These are phyloP conservation scores for Phytopythium aichiense DNA, from an alignment of 352 stramenopile genomes.

Conservation along the genomic window DNA sequence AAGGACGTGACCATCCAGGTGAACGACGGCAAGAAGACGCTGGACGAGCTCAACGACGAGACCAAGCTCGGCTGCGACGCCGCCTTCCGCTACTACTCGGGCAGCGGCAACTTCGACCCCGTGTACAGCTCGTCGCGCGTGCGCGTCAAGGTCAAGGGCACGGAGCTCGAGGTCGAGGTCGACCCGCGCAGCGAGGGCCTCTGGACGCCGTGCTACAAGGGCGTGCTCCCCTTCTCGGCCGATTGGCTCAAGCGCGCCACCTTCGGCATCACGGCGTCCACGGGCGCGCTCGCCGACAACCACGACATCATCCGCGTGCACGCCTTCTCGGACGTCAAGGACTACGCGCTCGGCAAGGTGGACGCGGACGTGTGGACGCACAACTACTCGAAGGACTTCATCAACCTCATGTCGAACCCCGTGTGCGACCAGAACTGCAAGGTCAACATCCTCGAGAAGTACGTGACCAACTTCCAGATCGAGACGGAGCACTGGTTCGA, in stretches of 20 bases:
- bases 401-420: slow-evolving; percentile 45
- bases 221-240: slow-evolving; percentile 50
- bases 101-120: slow-evolving; percentile 62
- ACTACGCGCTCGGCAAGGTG: slow-evolving; percentile 43
- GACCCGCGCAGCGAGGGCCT: slow-evolving; percentile 47
- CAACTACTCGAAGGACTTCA: slow-evolving; percentile 85
- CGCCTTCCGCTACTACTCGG: slow-evolving; percentile 72
- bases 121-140: slow-evolving; percentile 68
- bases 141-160: slow-evolving; percentile 58
- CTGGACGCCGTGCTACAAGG: slow-evolving; percentile 68
- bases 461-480: slow-evolving; percentile 75
- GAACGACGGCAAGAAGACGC: slow-evolving; percentile 70
- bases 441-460: slow-evolving; percentile 77
- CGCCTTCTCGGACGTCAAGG: slow-evolving; percentile 57
- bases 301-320: slow-evolving; percentile 73
- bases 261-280: slow-evolving; percentile 73
- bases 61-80: slow-evolving; percentile 72
- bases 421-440: slow-evolving; percentile 79
- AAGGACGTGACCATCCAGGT: slow-evolving; percentile 80
- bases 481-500: slow-evolving; percentile 85
- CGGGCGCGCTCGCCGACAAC: slow-evolving; percentile 75
- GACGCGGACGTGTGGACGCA: slow-evolving; percentile 75
- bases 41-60: slow-evolving; percentile 66
- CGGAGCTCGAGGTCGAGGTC: slow-evolving; percentile 51
- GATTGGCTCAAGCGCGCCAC: slow-evolving; percentile 66